phyloP scores from a whole-genome alignment of 2,329 filamentous ascomycete genomes.

The Hymenoscyphus scutula region DNA sequence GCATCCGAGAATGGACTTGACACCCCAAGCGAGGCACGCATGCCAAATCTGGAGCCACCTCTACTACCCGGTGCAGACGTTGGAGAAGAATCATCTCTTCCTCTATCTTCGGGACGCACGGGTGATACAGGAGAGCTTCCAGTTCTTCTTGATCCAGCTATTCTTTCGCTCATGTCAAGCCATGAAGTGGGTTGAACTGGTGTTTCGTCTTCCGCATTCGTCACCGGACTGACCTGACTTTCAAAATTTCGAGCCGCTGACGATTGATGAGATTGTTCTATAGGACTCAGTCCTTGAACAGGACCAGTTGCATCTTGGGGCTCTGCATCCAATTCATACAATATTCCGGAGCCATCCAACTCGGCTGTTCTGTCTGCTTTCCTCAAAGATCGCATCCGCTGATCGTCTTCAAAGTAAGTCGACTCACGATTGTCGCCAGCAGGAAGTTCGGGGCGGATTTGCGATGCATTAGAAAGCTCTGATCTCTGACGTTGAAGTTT shows the following conservation, averaged over 20 bases:
- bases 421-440: neutral
- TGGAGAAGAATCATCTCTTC: neutral
- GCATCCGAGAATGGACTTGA: neutral
- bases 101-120: neutral
- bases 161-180: constrained; percentile 7
- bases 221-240: neutral
- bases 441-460: constrained; percentile 3
- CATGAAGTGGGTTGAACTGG: constrained; percentile 6
- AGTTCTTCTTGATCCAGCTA: neutral
- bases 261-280: neutral
- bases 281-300: neutral
- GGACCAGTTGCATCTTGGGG: neutral
- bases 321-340: constrained; percentile 8
- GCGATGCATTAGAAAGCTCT: constrained; percentile 1
- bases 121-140: neutral
- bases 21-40: neutral
- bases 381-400: neutral
- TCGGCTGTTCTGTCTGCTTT: constrained; percentile 6
- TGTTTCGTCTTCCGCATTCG: neutral
- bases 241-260: neutral
- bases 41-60: neutral
- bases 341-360: neutral
- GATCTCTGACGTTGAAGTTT: constrained; percentile 9
- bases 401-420: neutral
- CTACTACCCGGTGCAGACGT: neutral